Conservation (phyloP, 192 early-diverging fungal genomes). For the Rhizoclosmatium sp. region DNA sequence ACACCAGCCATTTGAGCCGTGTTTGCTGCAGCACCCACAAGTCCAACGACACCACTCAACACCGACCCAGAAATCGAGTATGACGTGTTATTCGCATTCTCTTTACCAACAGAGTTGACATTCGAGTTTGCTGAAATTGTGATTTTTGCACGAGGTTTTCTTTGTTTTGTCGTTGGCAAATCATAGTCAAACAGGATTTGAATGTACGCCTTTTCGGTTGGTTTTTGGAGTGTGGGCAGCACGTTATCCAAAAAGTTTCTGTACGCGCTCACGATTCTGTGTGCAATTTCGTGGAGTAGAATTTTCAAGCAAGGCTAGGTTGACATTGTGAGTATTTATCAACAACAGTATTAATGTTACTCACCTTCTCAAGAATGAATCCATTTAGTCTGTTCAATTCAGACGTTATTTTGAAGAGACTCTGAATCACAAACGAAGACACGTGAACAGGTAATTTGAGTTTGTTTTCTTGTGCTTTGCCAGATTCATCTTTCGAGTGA, state of each 20-base stretch:
- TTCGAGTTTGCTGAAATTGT: slow-evolving; percentile 12
- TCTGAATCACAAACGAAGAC: slow-evolving; percentile 48
- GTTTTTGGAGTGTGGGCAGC: not conserved
- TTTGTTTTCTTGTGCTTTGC: slow-evolving; percentile 9
- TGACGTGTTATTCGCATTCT: not conserved
- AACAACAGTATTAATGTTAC: not conserved
- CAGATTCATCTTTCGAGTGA: slow-evolving; percentile 12
- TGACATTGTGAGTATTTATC: slow-evolving; percentile 7
- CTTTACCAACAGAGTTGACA: slow-evolving; percentile 5
- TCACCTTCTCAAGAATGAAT: slow-evolving; percentile 59
- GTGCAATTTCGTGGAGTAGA: slow-evolving; percentile 30
- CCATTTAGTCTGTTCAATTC: slow-evolving; percentile 56
- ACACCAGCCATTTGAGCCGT: slow-evolving; percentile 11
- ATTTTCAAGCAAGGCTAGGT: slow-evolving; percentile 18
- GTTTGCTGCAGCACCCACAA: slow-evolving; percentile 14
- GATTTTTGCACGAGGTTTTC: not conserved
- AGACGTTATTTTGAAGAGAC: slow-evolving; percentile 52
- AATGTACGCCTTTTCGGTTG: slow-evolving; percentile 63
- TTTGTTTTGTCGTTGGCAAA: slow-evolving; percentile 41
- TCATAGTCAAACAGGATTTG: slow-evolving; percentile 73
- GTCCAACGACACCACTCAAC: slow-evolving; percentile 24
- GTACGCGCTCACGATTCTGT: slow-evolving; percentile 33
- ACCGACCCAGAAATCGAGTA: slow-evolving; percentile 6
- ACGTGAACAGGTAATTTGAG: slow-evolving; percentile 51
- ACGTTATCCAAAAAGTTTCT: slow-evolving; percentile 23